Conservation (phyloP, 805 yeast genomes). For the Metschnikowia shivogae region DNA sequence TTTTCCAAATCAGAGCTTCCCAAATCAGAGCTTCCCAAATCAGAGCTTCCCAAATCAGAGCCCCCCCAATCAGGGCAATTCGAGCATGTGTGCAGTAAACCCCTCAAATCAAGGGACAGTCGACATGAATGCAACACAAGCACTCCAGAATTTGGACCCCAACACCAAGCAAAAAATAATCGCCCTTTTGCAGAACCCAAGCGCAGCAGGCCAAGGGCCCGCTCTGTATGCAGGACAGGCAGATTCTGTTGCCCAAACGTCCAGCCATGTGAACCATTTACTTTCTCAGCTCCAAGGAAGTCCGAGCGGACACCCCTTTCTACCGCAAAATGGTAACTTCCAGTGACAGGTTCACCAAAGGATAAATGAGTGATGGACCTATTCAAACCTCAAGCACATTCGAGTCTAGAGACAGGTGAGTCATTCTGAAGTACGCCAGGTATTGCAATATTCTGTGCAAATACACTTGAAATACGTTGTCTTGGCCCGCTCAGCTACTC, state of each 20-base stretch:
- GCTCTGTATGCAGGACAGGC: not conserved
- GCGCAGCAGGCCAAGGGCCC: not conserved
- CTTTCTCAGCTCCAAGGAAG: constrained; percentile 11
- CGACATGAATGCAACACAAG: constrained; percentile 8
- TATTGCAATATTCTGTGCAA: no score
- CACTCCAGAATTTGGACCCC: constrained; percentile 27
- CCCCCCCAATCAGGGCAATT: not conserved
- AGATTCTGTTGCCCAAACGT: not conserved
- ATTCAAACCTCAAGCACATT: no score
- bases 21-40: not conserved
- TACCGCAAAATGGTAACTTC: not conserved
- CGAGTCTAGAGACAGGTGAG: no score
- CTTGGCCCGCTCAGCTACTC: no score
- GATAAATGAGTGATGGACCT: no score
- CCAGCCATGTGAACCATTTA: constrained; percentile 11
- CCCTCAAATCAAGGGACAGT: no score
- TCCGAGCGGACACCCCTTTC: not conserved
- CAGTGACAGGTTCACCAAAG: constrained; percentile 4
- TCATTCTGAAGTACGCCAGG: no score
- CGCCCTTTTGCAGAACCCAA: constrained; percentile 22
- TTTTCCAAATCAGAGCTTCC: not conserved
- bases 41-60: not conserved
- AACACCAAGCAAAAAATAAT: constrained; percentile 32
- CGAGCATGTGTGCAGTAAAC: not conserved
- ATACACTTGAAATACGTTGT: no score